Conservation (phyloP, 176 grass and related monocot species). For the Tillandsia fasciculata region DNA sequence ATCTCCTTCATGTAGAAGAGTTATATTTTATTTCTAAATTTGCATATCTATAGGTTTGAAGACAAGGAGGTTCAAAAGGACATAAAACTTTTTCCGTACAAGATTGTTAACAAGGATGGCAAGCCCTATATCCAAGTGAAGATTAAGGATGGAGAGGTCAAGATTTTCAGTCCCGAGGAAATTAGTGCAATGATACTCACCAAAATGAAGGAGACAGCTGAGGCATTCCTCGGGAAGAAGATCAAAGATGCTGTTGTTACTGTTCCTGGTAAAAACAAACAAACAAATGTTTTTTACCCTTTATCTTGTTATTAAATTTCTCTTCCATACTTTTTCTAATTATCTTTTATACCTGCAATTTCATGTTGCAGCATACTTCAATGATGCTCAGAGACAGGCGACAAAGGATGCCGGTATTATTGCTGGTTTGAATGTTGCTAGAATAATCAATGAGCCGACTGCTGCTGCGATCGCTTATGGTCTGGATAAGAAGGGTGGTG, state of each 20-base stretch:
- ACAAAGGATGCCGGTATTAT: conserved; percentile 69
- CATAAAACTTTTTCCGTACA: conserved; percentile 63
- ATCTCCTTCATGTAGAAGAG: not conserved
- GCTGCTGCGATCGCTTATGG: conserved; percentile 69
- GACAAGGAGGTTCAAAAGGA: conserved; percentile 56
- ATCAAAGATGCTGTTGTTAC: conserved; percentile 61
- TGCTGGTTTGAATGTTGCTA: conserved; percentile 48
- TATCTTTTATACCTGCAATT: not conserved
- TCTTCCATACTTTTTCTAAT: not conserved
- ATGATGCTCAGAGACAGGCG: conserved; percentile 63
- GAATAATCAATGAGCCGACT: conserved; percentile 56
- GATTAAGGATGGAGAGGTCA: conserved; percentile 39
- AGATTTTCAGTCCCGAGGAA: conserved; percentile 61
- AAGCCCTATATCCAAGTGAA: conserved; percentile 56
- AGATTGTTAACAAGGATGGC: conserved; percentile 46
- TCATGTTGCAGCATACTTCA: conserved; percentile 51
- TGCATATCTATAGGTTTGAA: conserved; percentile 19
- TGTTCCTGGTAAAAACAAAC: conserved; percentile 33
- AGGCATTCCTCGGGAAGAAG: conserved; percentile 55
- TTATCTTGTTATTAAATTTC: not conserved
- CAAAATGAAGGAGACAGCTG: conserved; percentile 64
- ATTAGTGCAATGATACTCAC: conserved; percentile 63
- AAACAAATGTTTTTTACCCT: not conserved
- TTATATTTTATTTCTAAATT: not conserved
- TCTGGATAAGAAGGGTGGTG: conserved; percentile 44